phyloP scores from a whole-genome alignment of 768 basidiomycete species.

The Collybiopsis luxurians region DNA sequence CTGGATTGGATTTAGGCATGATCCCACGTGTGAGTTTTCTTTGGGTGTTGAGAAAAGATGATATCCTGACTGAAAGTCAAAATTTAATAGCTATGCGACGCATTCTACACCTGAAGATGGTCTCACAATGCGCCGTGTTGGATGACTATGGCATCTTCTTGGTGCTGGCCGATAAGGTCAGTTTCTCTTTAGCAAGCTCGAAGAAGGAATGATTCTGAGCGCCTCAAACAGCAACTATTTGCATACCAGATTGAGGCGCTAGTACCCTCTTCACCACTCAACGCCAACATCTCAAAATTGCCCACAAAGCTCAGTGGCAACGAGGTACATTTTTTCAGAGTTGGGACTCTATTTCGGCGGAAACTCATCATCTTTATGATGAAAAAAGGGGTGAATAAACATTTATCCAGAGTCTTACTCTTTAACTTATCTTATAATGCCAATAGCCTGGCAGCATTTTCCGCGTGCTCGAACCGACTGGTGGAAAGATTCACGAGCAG shows the following conservation, averaged over 20 bases:
- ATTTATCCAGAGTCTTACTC: slow-evolving; percentile 67
- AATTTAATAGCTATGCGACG: slow-evolving; percentile 54
- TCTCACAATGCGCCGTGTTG: slow-evolving; percentile 66
- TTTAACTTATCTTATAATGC: slow-evolving; percentile 37
- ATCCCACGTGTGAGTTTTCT: slow-evolving; percentile 50
- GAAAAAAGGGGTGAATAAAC: slow-evolving; percentile 66
- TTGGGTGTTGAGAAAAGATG: slow-evolving; percentile 7
- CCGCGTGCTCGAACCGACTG: slow-evolving; percentile 96
- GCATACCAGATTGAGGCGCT: slow-evolving; percentile 97
- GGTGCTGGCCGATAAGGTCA: slow-evolving; percentile 89
- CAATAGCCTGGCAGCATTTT: slow-evolving; percentile 82
- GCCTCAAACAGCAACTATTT: slow-evolving; percentile 63
- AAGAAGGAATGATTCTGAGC: too few relatives aligned
- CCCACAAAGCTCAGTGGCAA: slow-evolving; percentile 91
- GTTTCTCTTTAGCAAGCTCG: not conserved
- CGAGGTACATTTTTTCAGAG: slow-evolving; percentile 95
- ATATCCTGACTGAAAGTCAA: slow-evolving; percentile 6
- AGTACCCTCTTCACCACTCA: slow-evolving; percentile 80
- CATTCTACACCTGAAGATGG: slow-evolving; percentile 69
- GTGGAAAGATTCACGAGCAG: slow-evolving; percentile 82
- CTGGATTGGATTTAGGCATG: slow-evolving; percentile 87
- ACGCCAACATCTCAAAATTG: slow-evolving; percentile 64
- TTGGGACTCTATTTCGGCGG: slow-evolving; percentile 81
- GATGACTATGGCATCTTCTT: slow-evolving; percentile 77
- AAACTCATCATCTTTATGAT: slow-evolving; percentile 84